Conservation (phyloP, 2,329 filamentous ascomycete species). For the Colletotrichum spinosum region DNA sequence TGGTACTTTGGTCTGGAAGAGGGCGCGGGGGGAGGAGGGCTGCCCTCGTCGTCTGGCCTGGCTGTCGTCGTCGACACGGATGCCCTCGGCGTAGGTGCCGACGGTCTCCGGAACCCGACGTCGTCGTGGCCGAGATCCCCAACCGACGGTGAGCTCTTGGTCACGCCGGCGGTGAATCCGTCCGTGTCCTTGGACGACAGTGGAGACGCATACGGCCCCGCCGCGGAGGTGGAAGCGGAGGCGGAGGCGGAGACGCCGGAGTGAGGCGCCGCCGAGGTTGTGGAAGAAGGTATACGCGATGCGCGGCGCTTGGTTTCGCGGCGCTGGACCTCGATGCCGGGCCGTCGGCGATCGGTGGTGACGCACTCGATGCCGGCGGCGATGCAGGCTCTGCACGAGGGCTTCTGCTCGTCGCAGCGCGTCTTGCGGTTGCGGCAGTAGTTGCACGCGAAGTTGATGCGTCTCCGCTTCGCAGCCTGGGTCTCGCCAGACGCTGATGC, state of each 20-base stretch:
- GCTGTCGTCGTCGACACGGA: neutral
- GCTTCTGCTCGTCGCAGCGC: conserved; percentile 44
- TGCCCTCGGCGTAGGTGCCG: neutral
- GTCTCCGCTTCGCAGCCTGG: conserved; percentile 12
- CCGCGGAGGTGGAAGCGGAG: neutral
- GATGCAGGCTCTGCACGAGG: conserved; percentile 48
- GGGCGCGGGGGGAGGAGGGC: neutral
- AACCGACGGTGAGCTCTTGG: conserved; percentile 2
- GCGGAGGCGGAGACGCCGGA: neutral
- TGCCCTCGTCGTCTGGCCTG: neutral
- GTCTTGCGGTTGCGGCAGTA: conserved; percentile 46
- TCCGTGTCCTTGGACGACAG: conserved; percentile 1
- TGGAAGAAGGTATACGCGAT: conserved; percentile 4
- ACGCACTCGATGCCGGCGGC: conserved; percentile 42
- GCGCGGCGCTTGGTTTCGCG: conserved; percentile 27
- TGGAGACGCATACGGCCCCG: conserved; percentile 10
- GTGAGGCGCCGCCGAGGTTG: conserved; percentile 1
- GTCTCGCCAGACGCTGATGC: neutral
- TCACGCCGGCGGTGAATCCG: neutral
- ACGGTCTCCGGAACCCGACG: no score
- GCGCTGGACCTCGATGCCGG: conserved; percentile 37
- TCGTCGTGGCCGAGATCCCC: neutral
- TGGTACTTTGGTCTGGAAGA: conserved; percentile 15
- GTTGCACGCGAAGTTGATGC: conserved; percentile 41
- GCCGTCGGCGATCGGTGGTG: conserved; percentile 43